A percentile compares a stretch with the other conserved stretches of the same genome.
phyloP scores from a whole-genome alignment of 768 basidiomycete species.

The Nidularia sp. region DNA sequence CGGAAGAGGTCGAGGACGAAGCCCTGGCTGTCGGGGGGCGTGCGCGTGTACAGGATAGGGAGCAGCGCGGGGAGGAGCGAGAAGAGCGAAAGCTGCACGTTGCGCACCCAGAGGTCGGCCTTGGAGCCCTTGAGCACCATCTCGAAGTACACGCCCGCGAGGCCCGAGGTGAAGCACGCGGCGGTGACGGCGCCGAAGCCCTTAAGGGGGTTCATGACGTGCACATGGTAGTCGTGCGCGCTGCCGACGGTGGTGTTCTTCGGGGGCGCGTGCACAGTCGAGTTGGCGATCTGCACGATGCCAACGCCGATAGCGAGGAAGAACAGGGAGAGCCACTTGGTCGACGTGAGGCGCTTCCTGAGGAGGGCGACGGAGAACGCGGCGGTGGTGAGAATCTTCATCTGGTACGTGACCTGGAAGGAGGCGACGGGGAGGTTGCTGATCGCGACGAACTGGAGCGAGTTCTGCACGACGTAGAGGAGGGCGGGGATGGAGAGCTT shows the following conservation, averaged over 20 bases:
- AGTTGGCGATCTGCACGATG: constrained; percentile 89
- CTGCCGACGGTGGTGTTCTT: constrained; percentile 52
- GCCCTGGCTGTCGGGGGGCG: constrained; percentile 36
- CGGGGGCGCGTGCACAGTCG: constrained; percentile 20
- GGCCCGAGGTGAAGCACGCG: constrained; percentile 93
- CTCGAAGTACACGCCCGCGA: constrained; percentile 98
- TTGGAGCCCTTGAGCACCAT: constrained; percentile 92
- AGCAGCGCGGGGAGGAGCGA: constrained; percentile 86
- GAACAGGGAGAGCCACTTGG: constrained; percentile 86
- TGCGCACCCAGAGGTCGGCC: constrained; percentile 92
- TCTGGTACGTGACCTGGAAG: constrained; percentile 97
- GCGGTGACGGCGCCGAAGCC: constrained; percentile 88
- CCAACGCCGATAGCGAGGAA: constrained; percentile 90
- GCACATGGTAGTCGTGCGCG: constrained; percentile 64
- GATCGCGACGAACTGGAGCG: constrained; percentile 94
- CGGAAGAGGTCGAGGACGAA: constrained; percentile 63
- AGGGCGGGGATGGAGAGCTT: constrained; percentile 96
- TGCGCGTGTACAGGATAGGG: constrained; percentile 62
- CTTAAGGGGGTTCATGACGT: constrained; percentile 78
- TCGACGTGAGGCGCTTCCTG: constrained; percentile 62
- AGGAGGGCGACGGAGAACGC: constrained; percentile 86
- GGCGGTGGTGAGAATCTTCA: constrained; percentile 97
- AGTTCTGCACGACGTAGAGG: constrained; percentile 95
- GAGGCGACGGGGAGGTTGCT: constrained; percentile 94
- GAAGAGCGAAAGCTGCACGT: constrained; percentile 93